Conservation (phyloP, 1,284 basidiomycete genomes). For the Malassezia japonica region DNA sequence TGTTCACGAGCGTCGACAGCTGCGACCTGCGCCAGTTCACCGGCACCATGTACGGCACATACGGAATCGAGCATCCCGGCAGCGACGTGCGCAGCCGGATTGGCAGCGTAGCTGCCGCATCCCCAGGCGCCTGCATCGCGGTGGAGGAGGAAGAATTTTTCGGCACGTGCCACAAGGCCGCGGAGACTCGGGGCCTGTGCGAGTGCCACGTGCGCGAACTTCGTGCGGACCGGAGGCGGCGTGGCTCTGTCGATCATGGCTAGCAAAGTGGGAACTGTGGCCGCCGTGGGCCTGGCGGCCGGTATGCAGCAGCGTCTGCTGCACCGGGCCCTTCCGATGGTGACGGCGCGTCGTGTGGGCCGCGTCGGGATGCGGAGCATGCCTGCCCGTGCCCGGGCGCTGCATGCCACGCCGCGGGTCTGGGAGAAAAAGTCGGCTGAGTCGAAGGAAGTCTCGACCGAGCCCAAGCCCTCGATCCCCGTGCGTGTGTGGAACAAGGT, state of each 20-base stretch:
- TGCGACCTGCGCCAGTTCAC: conserved; percentile 82
- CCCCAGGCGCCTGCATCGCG: background rate
- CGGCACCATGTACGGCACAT: conserved; percentile 78
- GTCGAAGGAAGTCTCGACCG: background rate
- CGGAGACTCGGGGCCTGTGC: background rate
- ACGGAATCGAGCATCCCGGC: conserved; percentile 16
- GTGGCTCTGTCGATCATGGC: conserved; percentile 1
- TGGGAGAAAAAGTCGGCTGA: background rate
- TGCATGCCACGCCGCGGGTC: background rate
- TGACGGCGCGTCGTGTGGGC: background rate
- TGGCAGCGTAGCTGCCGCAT: conserved; percentile 12
- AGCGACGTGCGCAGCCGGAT: conserved; percentile 18
- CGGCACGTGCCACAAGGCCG: background rate
- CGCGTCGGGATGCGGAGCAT: background rate
- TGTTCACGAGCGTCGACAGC: conserved; percentile 95
- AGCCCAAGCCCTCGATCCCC: conserved; percentile 16
- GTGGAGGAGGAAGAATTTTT: conserved; percentile 1
- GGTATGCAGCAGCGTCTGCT: background rate
- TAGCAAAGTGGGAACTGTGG: conserved; percentile 2
- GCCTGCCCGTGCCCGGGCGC: background rate
- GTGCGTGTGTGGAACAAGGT: conserved; percentile 67
- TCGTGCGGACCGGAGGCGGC: background rate
- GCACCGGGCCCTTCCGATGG: background rate
- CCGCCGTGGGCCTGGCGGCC: background rate
- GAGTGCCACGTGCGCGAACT: conserved; percentile 8